Evolutionary conservation across 2,329 filamentous ascomycete genomes (phyloP).

Genomic region (Cladosporium cucumerinum): DNA sequence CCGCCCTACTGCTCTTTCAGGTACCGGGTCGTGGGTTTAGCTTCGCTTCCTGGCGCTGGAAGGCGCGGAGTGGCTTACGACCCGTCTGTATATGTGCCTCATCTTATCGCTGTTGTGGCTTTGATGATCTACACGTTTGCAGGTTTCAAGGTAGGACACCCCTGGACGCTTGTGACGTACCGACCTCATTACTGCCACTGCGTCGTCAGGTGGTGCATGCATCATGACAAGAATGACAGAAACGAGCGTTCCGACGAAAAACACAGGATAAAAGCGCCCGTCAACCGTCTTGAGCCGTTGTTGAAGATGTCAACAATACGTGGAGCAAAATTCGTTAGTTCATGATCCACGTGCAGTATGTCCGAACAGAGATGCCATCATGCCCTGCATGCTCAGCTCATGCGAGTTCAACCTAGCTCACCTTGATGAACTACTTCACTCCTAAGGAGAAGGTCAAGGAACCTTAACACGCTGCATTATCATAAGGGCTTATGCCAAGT

Average conservation of each 20-base stretch:
- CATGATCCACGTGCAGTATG: neutral
- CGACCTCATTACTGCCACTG: neutral
- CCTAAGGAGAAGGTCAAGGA: neutral
- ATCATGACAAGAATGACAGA: neutral
- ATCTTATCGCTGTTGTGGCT: neutral
- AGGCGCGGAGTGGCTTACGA: slow-evolving; percentile 9
- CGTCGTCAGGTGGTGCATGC: neutral
- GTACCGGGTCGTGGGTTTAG: neutral
- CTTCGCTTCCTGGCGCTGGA: neutral
- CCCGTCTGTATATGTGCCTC: slow-evolving; percentile 3
- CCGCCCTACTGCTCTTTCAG: neutral
- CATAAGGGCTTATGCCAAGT: neutral
- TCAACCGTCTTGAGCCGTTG: slow-evolving; percentile 9
- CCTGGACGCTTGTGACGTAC: neutral
- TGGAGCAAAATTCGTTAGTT: neutral
- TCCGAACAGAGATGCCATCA: neutral
- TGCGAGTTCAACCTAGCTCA: neutral
- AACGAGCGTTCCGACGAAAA: neutral
- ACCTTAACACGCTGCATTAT: neutral
- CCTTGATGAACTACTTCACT: neutral
- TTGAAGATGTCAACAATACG: neutral
- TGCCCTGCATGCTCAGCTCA: neutral
- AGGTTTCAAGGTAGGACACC: slow-evolving; percentile 7
- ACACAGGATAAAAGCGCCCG: neutral
- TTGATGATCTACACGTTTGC: neutral